Conservation (phyloP, 2,329 filamentous ascomycete species). For the Fusarium duplospermum region DNA sequence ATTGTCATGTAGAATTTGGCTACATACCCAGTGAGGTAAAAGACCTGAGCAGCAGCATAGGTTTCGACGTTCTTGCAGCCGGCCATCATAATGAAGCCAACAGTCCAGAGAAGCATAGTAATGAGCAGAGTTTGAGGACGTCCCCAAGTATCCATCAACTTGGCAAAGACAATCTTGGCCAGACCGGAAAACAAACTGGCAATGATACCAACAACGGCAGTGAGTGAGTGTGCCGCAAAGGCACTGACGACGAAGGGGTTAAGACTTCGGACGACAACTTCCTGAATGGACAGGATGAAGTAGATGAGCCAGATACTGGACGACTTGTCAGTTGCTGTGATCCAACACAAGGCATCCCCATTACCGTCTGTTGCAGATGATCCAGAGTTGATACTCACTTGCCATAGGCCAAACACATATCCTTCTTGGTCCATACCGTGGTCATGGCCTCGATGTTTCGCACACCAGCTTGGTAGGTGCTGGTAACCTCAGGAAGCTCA, state of each 20-base stretch:
- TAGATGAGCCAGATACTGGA: constrained; percentile 56
- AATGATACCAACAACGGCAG: constrained; percentile 62
- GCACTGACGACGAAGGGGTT: constrained; percentile 57
- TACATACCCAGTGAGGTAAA: neutral
- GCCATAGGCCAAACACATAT: constrained; percentile 57
- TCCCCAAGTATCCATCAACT: constrained; percentile 71
- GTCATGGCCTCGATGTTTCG: constrained; percentile 61
- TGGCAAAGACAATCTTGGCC: constrained; percentile 70
- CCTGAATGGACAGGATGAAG: constrained; percentile 58
- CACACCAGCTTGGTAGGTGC: constrained; percentile 55
- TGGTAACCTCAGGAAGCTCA: constrained; percentile 37
- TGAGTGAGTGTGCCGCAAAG: constrained; percentile 61
- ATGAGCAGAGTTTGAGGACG: constrained; percentile 68
- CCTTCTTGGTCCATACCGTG: constrained; percentile 52
- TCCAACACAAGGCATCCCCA: neutral
- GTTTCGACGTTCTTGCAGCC: constrained; percentile 1
- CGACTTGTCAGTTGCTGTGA: neutral
- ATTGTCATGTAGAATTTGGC: neutral
- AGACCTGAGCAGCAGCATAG: constrained; percentile 5
- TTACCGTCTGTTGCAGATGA: neutral
- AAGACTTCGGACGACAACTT: constrained; percentile 50
- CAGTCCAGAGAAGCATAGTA: constrained; percentile 59
- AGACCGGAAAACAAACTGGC: constrained; percentile 64
- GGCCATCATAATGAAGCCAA: constrained; percentile 61
- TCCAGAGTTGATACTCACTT: constrained; percentile 50